phyloP scores from a whole-genome alignment of 2,329 filamentous ascomycete genomes.

The Parastagonospora avenae region DNA sequence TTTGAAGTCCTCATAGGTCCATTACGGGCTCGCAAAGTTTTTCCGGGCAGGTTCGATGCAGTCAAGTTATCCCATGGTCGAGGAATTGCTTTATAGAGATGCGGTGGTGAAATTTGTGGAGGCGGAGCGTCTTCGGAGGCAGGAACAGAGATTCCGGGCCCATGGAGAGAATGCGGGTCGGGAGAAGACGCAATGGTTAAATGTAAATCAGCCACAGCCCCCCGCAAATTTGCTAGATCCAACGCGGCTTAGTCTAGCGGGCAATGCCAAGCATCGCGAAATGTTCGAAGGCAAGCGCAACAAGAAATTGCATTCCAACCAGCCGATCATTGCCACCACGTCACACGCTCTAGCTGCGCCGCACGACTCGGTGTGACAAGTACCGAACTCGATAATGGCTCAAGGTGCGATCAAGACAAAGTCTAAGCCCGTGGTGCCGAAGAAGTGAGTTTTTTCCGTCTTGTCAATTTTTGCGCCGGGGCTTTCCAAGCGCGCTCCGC shows the following conservation, averaged over 20 bases:
- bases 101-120: too few relatives aligned
- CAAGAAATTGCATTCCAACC: neutral
- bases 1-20: neutral
- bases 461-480: neutral
- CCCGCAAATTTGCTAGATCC: slow-evolving; percentile 22
- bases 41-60: slow-evolving; percentile 19
- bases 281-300: slow-evolving; percentile 1
- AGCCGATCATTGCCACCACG: neutral
- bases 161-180: slow-evolving; percentile 19
- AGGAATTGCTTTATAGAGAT: too few relatives aligned
- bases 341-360: slow-evolving; percentile 5
- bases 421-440: slow-evolving; percentile 42
- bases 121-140: slow-evolving; percentile 15
- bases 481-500: neutral
- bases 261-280: slow-evolving; percentile 11
- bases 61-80: neutral
- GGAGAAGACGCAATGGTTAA: slow-evolving; percentile 33
- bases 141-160: slow-evolving; percentile 33
- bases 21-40: slow-evolving; percentile 23
- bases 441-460: slow-evolving; percentile 42
- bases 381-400: slow-evolving; percentile 45
- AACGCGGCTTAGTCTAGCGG: slow-evolving; percentile 16
- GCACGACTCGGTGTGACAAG: neutral
- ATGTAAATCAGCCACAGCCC: slow-evolving; percentile 12
- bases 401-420: slow-evolving; percentile 56